These are phyloP conservation scores for Physcomitrellopsis africana DNA, from an alignment of 225 moss, liverwort and hornwort genomes.

Conservation along the genomic window DNA sequence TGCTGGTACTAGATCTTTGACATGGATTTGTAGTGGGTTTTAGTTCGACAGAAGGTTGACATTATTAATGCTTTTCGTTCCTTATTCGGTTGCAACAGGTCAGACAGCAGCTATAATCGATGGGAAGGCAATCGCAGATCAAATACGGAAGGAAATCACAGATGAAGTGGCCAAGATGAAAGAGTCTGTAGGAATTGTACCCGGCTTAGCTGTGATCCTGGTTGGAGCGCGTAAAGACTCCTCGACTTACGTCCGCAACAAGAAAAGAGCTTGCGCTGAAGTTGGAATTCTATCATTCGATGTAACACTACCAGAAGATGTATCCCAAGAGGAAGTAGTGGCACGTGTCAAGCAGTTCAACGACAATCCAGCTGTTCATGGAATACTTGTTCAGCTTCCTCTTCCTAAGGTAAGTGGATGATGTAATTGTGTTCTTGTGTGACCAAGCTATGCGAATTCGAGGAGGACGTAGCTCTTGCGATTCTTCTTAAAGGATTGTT, in stretches of 20 bases:
- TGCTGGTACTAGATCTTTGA: not conserved
- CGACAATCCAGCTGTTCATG: slow-evolving; percentile 75
- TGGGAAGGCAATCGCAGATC: slow-evolving; percentile 75
- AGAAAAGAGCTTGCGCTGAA: slow-evolving; percentile 77
- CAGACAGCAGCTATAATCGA: slow-evolving; percentile 65
- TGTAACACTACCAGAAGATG: slow-evolving; percentile 59
- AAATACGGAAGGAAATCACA: slow-evolving; percentile 63
- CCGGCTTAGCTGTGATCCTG: slow-evolving; percentile 78
- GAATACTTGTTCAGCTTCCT: slow-evolving; percentile 84
- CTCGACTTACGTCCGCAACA: slow-evolving; percentile 79
- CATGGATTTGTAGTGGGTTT: not conserved
- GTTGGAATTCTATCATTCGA: slow-evolving; percentile 72
- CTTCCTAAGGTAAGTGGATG: slow-evolving; percentile 70
- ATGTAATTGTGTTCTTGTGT: not conserved
- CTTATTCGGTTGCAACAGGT: slow-evolving; percentile 14
- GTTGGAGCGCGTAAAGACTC: slow-evolving; percentile 83
- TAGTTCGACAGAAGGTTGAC: not conserved
- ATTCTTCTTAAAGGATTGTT: not conserved
- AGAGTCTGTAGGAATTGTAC: slow-evolving; percentile 58
- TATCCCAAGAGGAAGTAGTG: slow-evolving; percentile 66
- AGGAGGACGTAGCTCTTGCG: not conserved
- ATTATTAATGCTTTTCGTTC: not conserved
- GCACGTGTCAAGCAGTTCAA: slow-evolving; percentile 65
- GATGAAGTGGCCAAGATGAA: slow-evolving; percentile 69
- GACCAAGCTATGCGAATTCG: not conserved